These are phyloP conservation scores for Nemania abortiva DNA, from an alignment of 2,329 filamentous ascomycete species.

Conservation along the genomic window DNA sequence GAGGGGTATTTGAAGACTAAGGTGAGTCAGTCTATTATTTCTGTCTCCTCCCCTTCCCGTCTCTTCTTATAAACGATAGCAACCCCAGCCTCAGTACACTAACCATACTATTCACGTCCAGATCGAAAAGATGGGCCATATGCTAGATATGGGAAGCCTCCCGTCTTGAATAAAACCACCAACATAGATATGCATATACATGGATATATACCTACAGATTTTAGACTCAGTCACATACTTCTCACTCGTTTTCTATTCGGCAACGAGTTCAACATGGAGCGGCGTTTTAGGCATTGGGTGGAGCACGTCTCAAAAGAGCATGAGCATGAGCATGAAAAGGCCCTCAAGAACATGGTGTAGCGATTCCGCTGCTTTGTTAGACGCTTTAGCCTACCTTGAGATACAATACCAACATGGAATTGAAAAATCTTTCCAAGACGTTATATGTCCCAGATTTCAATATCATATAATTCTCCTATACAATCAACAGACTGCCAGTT, in stretches of 20 bases:
- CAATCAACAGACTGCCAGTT: too few species aligned
- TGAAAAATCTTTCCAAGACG: background rate
- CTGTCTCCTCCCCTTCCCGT: background rate
- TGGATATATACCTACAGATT: slow-evolving; percentile 25
- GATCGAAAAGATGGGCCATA: slow-evolving; percentile 91
- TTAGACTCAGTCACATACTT: slow-evolving; percentile 8
- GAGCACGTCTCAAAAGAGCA: slow-evolving; percentile 5
- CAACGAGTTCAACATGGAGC: slow-evolving; percentile 15
- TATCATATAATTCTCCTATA: too few species aligned
- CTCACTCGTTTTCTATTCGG: slow-evolving; percentile 13
- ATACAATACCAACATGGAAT: slow-evolving; percentile 3
- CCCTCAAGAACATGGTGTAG: background rate
- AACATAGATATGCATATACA: slow-evolving; percentile 23
- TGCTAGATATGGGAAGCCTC: slow-evolving; percentile 69
- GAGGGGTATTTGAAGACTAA: slow-evolving; percentile 96
- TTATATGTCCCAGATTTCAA: background rate
- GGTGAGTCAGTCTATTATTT: slow-evolving; percentile 63
- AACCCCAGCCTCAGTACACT: slow-evolving; percentile 12
- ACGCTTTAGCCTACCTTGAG: background rate
- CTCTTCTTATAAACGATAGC: background rate
- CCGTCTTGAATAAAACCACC: slow-evolving; percentile 33
- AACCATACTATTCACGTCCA: slow-evolving; percentile 51
- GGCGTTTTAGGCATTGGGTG: slow-evolving; percentile 33
- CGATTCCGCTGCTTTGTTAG: slow-evolving; percentile 14
- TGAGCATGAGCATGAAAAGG: background rate